A percentile compares a stretch with the other conserved stretches of the same genome.
phyloP scores from a whole-genome alignment of 371 early-diverging fungal species.

The Mortierella sp. region DNA sequence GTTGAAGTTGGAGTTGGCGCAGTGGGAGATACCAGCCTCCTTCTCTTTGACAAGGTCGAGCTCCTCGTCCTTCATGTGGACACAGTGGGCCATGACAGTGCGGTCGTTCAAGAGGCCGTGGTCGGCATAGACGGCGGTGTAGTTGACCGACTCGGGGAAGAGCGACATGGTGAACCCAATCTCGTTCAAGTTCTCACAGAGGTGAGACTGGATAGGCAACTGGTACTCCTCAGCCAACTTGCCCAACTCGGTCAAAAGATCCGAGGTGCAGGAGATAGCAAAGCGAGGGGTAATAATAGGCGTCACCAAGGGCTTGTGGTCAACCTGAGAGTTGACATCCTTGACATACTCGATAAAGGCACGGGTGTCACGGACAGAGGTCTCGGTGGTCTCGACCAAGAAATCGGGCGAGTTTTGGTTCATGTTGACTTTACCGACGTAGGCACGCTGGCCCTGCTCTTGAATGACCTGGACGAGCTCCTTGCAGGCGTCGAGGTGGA shows the following conservation, averaged over 20 bases:
- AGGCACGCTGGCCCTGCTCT: slow-evolving; percentile 89
- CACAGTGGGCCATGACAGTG: slow-evolving; percentile 94
- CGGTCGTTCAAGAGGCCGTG: slow-evolving; percentile 75
- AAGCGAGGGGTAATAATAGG: slow-evolving; percentile 94
- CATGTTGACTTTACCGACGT: slow-evolving; percentile 96
- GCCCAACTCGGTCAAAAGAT: slow-evolving; percentile 77
- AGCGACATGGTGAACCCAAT: slow-evolving; percentile 77
- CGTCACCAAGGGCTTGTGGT: slow-evolving; percentile 61
- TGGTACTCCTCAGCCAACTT: slow-evolving; percentile 76
- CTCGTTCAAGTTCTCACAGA: slow-evolving; percentile 88
- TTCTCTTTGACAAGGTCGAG: slow-evolving; percentile 68
- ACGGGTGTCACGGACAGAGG: slow-evolving; percentile 77
- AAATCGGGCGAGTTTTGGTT: slow-evolving; percentile 86
- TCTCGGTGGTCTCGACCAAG: slow-evolving; percentile 78
- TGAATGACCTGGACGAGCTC: slow-evolving; percentile 79
- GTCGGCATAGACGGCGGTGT: slow-evolving; percentile 83
- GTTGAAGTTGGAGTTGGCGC: slow-evolving; percentile 92
- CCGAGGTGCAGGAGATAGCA: slow-evolving; percentile 83
- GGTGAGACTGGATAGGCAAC: slow-evolving; percentile 87
- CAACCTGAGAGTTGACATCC: slow-evolving; percentile 4
- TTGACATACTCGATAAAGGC: slow-evolving; percentile 75
- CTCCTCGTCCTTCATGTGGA: slow-evolving; percentile 86
- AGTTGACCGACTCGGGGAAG: slow-evolving; percentile 79
- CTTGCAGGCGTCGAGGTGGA: slow-evolving; percentile 82
- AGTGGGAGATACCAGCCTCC: slow-evolving; percentile 88